Percentiles rank a stretch among this genome's conserved stretches.
Evolutionary conservation across 805 yeast species (phyloP).

Genomic region (Saccharomyces jurei): DNA sequence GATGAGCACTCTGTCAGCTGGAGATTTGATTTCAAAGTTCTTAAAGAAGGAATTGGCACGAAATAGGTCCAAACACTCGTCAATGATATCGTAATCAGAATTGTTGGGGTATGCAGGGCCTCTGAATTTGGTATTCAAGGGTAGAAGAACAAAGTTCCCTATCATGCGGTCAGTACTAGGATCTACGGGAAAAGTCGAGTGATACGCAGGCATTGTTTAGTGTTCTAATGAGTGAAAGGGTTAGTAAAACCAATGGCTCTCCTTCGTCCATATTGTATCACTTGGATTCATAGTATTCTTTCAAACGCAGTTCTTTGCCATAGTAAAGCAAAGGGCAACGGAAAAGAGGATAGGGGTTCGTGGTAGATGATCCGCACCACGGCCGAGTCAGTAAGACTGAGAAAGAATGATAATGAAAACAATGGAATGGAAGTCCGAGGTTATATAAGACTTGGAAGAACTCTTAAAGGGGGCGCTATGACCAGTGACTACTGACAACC

Average conservation of each 20-base stretch:
- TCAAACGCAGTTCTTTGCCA: not conserved
- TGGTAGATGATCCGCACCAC: not conserved
- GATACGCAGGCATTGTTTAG: constrained; percentile 47
- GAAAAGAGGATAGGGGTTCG: not conserved
- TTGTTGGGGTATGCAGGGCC: constrained; percentile 86
- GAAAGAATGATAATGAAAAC: not conserved
- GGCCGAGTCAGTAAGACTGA: not conserved
- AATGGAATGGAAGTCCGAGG: not conserved
- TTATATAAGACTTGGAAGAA: not conserved
- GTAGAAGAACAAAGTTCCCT: constrained; percentile 77
- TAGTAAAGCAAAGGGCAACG: not conserved
- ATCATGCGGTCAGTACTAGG: constrained; percentile 52
- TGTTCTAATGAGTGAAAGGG: not conserved
- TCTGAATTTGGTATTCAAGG: constrained; percentile 73
- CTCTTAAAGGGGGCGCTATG: not conserved
- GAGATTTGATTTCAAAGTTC: constrained; percentile 93
- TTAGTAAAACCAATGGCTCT: not conserved
- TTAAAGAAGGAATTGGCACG: constrained; percentile 94
- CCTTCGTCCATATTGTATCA: not conserved
- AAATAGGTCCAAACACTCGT: constrained; percentile 84
- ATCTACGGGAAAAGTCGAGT: constrained; percentile 67
- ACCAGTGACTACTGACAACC: not conserved
- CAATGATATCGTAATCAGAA: constrained; percentile 79
- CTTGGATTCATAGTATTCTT: not conserved
- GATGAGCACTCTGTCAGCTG: constrained; percentile 85